A percentile compares a stretch with the other conserved stretches of the same genome.
These are phyloP conservation scores for Aspergillus ibericus DNA, from an alignment of 2,329 filamentous ascomycete species.

Conservation along the genomic window DNA sequence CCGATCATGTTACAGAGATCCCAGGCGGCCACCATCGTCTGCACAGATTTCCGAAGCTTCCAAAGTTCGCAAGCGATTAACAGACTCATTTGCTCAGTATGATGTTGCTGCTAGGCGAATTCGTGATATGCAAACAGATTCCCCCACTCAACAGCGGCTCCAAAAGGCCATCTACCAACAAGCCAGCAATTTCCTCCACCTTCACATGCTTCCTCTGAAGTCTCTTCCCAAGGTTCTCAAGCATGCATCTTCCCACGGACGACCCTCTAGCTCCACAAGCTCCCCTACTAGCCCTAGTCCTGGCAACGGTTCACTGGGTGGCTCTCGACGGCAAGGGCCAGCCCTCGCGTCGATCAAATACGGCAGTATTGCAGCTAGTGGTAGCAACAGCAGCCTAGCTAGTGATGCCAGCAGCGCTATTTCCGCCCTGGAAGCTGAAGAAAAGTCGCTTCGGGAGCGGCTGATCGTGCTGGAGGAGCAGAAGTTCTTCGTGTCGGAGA, in stretches of 20 bases:
- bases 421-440: constrained; percentile 74
- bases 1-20: constrained; percentile 48
- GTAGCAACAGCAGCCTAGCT: constrained; percentile 53
- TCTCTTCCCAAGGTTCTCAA: constrained; percentile 68
- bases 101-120: constrained; percentile 78
- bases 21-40: constrained; percentile 63
- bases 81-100: constrained; percentile 87
- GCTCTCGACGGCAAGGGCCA: constrained; percentile 35
- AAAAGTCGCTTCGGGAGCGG: constrained; percentile 76
- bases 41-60: constrained; percentile 80
- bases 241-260: constrained; percentile 58
- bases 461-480: constrained; percentile 88
- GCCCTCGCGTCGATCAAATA: constrained; percentile 62
- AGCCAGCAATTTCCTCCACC: constrained; percentile 78
- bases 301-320: constrained; percentile 22
- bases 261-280: constrained; percentile 25
- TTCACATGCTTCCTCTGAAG: constrained; percentile 87
- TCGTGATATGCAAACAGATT: constrained; percentile 73
- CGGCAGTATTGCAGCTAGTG: constrained; percentile 51
- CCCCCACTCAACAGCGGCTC: constrained; percentile 68
- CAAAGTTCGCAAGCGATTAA: constrained; percentile 84
- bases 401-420: constrained; percentile 58
- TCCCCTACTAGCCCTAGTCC: constrained; percentile 23
- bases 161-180: constrained; percentile 82
- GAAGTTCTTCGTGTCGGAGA: constrained; percentile 81